Conservation (phyloP, 305 asterid genomes). For the Fraxinus sp. region DNA sequence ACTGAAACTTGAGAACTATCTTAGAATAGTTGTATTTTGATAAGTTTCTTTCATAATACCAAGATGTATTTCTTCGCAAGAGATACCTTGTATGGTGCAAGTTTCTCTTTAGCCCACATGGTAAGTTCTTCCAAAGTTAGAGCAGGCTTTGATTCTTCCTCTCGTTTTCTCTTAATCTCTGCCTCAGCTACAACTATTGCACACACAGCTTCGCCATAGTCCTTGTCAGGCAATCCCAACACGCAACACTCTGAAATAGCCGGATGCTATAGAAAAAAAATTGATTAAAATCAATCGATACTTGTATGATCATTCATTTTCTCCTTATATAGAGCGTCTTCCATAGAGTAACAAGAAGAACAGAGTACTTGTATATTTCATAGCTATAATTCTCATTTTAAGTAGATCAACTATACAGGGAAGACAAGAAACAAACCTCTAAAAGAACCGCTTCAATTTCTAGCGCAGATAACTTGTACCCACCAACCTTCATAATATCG, state of each 20-base stretch:
- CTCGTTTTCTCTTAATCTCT: slow-evolving; percentile 51
- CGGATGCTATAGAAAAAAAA: slow-evolving; percentile 61
- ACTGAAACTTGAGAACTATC: not conserved
- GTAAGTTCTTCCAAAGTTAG: slow-evolving; percentile 72
- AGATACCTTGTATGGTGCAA: slow-evolving; percentile 93
- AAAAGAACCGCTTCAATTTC: slow-evolving; percentile 95
- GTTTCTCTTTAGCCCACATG: slow-evolving; percentile 87
- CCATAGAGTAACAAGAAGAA: not conserved
- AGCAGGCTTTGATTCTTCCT: slow-evolving; percentile 70
- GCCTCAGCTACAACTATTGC: slow-evolving; percentile 75
- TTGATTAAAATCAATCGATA: slow-evolving; percentile 8
- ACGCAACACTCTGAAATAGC: slow-evolving; percentile 84
- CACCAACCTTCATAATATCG: slow-evolving; percentile 98
- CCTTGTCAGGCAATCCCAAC: slow-evolving; percentile 91
- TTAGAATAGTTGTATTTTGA: not conserved
- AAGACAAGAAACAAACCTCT: slow-evolving; percentile 57
- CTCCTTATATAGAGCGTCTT: not conserved
- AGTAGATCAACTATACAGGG: not conserved
- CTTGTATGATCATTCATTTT: not conserved
- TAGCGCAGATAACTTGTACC: slow-evolving; percentile 90
- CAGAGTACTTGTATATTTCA: not conserved
- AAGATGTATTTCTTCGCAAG: not conserved
- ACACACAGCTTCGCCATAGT: slow-evolving; percentile 78
- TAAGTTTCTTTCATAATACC: not conserved
- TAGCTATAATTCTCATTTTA: not conserved